phyloP scores from a whole-genome alignment of 768 basidiomycete species.

The Clitopilus hobsonii region DNA sequence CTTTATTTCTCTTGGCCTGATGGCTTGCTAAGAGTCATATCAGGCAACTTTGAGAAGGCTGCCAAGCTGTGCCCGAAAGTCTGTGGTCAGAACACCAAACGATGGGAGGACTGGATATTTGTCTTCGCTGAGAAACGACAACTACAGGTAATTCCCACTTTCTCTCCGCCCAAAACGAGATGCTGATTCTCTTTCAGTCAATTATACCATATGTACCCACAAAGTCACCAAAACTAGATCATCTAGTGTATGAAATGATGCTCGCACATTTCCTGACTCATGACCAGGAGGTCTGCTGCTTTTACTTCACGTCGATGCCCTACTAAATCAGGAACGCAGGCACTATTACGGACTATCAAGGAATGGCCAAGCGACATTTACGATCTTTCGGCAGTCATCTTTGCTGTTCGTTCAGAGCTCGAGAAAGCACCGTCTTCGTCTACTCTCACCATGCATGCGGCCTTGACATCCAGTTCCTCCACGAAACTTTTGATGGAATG shows the following conservation, averaged over 20 bases:
- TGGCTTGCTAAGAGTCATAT: neutral
- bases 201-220: conserved; percentile 91
- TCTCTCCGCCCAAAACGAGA: neutral
- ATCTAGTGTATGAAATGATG: conserved; percentile 92
- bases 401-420: conserved; percentile 82
- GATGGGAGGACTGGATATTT: conserved; percentile 98
- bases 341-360: conserved; percentile 71
- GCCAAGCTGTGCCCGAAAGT: conserved; percentile 83
- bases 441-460: conserved; percentile 25
- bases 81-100: conserved; percentile 68
- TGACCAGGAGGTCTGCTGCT: conserved; percentile 56
- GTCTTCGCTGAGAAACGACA: conserved; percentile 78
- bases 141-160: conserved; percentile 49
- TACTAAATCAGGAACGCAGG: conserved; percentile 35
- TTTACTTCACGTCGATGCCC: neutral
- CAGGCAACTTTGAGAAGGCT: conserved; percentile 66
- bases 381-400: conserved; percentile 79
- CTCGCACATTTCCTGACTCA: conserved; percentile 80
- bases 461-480: conserved; percentile 36
- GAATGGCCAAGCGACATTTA: conserved; percentile 93
- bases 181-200: conserved; percentile 36
- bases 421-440: conserved; percentile 49
- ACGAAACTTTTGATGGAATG: conserved; percentile 84
- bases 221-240: conserved; percentile 71
- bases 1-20: neutral